Conservation (phyloP, 768 basidiomycete genomes). For the Collybiopsis confluens region DNA sequence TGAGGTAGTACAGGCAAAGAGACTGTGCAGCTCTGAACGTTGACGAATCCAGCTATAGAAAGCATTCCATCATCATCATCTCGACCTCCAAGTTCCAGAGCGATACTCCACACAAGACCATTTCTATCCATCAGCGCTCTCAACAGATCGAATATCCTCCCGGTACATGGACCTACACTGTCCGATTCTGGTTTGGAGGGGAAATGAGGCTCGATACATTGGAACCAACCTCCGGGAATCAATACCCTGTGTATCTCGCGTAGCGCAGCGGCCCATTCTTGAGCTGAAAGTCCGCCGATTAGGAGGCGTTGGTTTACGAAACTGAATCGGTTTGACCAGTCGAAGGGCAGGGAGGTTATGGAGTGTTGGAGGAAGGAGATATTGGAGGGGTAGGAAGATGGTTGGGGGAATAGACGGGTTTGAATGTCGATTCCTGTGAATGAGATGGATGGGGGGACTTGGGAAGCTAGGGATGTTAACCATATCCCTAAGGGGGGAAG, state of each 20-base stretch:
- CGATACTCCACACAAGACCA: neutral
- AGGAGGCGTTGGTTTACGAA: slow-evolving; percentile 30
- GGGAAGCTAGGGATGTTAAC: neutral
- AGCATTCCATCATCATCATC: no score
- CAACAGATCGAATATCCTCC: neutral
- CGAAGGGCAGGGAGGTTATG: slow-evolving; percentile 21
- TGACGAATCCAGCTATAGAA: neutral
- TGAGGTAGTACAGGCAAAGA: neutral
- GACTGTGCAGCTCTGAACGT: slow-evolving; percentile 1
- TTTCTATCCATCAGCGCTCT: neutral
- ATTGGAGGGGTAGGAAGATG: neutral
- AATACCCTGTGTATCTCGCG: slow-evolving; percentile 26
- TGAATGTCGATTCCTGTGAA: slow-evolving; percentile 5
- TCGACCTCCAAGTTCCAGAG: neutral
- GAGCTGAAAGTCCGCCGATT: slow-evolving; percentile 20
- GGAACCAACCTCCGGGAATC: slow-evolving; percentile 26
- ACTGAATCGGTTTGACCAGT: slow-evolving; percentile 25
- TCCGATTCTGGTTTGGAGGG: slow-evolving; percentile 1
- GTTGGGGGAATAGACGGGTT: slow-evolving; percentile 7
- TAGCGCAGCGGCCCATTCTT: slow-evolving; percentile 22
- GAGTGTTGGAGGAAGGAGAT: slow-evolving; percentile 10
- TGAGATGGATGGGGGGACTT: neutral
- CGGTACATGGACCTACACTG: slow-evolving; percentile 1
- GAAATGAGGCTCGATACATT: slow-evolving; percentile 21
- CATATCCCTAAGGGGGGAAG: slow-evolving; percentile 1